Conservation (phyloP, 1,284 basidiomycete species). For the Ustilago sp. region DNA sequence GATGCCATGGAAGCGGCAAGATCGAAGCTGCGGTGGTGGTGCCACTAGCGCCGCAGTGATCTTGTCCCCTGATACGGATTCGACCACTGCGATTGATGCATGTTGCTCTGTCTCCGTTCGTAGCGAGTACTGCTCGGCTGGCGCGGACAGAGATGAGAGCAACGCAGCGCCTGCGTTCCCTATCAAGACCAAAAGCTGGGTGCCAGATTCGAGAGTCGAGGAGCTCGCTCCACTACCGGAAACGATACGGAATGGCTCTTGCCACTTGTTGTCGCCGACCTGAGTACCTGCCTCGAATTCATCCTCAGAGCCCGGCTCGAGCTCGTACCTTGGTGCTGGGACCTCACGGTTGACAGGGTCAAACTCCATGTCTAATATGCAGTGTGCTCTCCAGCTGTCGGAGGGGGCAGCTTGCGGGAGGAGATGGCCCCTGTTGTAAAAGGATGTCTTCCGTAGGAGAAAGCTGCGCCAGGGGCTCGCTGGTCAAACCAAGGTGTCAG, state of each 20-base stretch:
- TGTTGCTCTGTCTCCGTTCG: slow-evolving; percentile 22
- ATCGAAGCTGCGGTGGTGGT: slow-evolving; percentile 16
- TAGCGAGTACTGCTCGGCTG: slow-evolving; percentile 17
- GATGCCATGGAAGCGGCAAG: slow-evolving; percentile 28
- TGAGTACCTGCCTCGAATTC: slow-evolving; percentile 12
- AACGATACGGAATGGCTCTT: slow-evolving; percentile 15
- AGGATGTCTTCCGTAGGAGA: not conserved
- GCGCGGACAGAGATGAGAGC: slow-evolving; percentile 17
- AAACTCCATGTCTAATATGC: slow-evolving; percentile 30
- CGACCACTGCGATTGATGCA: slow-evolving; percentile 17
- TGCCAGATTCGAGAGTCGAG: slow-evolving; percentile 1
- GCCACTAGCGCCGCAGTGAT: slow-evolving; percentile 22
- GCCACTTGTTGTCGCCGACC: not conserved
- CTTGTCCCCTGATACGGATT: slow-evolving; percentile 3
- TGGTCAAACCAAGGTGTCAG: too few species aligned
- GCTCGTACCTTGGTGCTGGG: slow-evolving; percentile 38
- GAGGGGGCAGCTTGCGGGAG: not conserved
- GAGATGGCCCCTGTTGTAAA: not conserved
- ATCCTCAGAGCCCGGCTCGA: slow-evolving; percentile 50
- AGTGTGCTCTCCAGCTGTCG: not conserved
- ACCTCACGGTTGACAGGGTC: slow-evolving; percentile 39
- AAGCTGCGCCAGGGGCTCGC: too few species aligned
- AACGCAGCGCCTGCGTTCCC: slow-evolving; percentile 23
- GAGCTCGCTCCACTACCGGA: not conserved
- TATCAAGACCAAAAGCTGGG: slow-evolving; percentile 23